These are phyloP conservation scores for Heliamphora exappendiculata DNA, from an alignment of 148 eudicot genomes.

Conservation along the genomic window DNA sequence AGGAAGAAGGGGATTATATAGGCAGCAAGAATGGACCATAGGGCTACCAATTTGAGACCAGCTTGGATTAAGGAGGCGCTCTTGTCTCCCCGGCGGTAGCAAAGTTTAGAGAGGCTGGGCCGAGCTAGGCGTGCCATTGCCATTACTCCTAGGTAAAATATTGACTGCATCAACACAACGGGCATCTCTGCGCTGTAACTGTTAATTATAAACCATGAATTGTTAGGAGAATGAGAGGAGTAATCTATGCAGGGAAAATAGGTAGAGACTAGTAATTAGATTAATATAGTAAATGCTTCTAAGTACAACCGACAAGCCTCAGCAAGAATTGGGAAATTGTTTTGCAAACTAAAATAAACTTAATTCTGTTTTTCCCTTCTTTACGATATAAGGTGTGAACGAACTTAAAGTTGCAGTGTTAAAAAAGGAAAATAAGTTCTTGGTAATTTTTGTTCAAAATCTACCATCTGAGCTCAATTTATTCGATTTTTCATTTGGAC, in stretches of 20 bases:
- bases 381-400: too few relatives aligned
- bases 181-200: slow-evolving; percentile 82
- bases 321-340: background rate
- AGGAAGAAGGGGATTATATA: slow-evolving; percentile 60
- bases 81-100: slow-evolving; percentile 64
- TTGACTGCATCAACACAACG: slow-evolving; percentile 43
- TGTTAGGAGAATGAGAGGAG: background rate
- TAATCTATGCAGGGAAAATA: background rate
- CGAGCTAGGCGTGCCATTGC: slow-evolving; percentile 67
- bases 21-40: slow-evolving; percentile 56
- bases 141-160: slow-evolving; percentile 60
- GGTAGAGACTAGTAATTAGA: background rate
- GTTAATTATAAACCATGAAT: slow-evolving; percentile 8
- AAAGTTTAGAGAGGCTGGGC: slow-evolving; percentile 68
- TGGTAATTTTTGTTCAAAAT: too few relatives aligned
- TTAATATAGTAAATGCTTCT: background rate
- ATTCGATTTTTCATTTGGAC: too few relatives aligned
- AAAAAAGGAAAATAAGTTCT: background rate
- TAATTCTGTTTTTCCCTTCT: background rate
- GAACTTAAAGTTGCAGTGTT: too few relatives aligned
- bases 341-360: background rate
- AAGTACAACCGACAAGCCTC: background rate
- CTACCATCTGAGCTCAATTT: too few relatives aligned
- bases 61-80: slow-evolving; percentile 39
- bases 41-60: slow-evolving; percentile 47